phyloP scores from a whole-genome alignment of 163 green algal genomes.

The Smithsoniella earleae region DNA sequence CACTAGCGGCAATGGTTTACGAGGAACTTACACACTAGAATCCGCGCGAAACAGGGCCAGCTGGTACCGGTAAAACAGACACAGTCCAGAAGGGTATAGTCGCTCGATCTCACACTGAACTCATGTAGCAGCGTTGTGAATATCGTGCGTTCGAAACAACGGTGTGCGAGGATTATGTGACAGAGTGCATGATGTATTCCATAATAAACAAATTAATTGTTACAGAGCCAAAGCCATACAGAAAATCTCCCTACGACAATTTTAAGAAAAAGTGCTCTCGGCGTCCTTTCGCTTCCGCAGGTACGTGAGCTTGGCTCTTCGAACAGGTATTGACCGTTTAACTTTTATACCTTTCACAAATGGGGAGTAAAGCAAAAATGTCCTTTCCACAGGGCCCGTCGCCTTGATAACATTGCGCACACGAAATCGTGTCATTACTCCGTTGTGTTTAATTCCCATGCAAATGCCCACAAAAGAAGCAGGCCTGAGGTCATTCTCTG shows the following conservation, averaged over 20 bases:
- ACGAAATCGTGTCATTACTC: conserved; percentile 13
- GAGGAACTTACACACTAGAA: no score
- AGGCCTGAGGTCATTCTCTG: conserved; percentile 18
- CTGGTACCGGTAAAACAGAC: no score
- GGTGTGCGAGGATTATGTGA: neutral
- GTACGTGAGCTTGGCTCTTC: conserved; percentile 28
- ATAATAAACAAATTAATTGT: no score
- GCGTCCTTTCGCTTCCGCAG: conserved; percentile 24
- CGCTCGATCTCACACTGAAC: no score
- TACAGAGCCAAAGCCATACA: neutral
- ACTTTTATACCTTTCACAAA: conserved; percentile 21
- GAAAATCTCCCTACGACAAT: neutral
- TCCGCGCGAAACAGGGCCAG: no score
- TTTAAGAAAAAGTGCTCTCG: conserved; percentile 17
- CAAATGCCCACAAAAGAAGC: conserved; percentile 8
- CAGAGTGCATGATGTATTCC: no score
- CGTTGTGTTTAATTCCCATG: conserved; percentile 26
- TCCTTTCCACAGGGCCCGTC: conserved; percentile 19
- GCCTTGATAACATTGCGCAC: conserved; percentile 23
- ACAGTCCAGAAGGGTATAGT: no score
- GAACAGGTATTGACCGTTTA: neutral
- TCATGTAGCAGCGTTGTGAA: neutral
- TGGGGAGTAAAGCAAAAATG: conserved; percentile 21
- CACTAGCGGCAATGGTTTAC: no score
- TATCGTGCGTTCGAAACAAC: neutral